phyloP scores from a whole-genome alignment of 129 eudicot genomes.

The Rutidosis leptorrhynchoides region DNA sequence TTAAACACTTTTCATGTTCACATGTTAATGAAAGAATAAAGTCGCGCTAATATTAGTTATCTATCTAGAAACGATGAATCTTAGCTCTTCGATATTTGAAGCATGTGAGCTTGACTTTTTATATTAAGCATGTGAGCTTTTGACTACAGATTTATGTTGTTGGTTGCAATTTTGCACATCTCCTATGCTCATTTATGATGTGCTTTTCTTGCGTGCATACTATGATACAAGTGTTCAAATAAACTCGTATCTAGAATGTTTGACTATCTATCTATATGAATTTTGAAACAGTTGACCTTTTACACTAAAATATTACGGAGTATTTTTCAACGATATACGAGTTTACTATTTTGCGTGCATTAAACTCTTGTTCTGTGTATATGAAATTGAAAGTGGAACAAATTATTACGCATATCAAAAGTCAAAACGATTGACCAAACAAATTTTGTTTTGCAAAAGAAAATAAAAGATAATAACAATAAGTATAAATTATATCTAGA shows the following conservation, averaged over 20 bases:
- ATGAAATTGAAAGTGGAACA: too few relatives aligned
- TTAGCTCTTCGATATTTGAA: conserved; percentile 9
- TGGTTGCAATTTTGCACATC: not conserved
- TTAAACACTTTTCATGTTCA: conserved; percentile 12
- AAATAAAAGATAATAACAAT: too few relatives aligned
- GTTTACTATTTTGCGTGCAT: not conserved
- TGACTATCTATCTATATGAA: conserved; percentile 21
- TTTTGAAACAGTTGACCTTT: not conserved
- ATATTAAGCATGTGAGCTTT: not conserved
- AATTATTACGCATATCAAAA: too few relatives aligned
- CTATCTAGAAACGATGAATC: conserved; percentile 15
- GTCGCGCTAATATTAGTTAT: not conserved
- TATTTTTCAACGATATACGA: not conserved
- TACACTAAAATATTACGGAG: not conserved
- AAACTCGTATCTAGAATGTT: conserved; percentile 14
- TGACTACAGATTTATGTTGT: not conserved
- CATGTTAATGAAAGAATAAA: conserved; percentile 8
- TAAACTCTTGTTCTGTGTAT: not conserved
- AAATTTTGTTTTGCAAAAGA: too few relatives aligned
- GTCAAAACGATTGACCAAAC: too few relatives aligned
- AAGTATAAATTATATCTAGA: too few relatives aligned
- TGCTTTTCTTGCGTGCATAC: conserved; percentile 12
- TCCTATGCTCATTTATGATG: conserved; percentile 7
- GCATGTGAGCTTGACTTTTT: conserved; percentile 26
- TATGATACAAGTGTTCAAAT: not conserved